Percentiles rank a stretch among this genome's conserved stretches.
Evolutionary conservation across 768 basidiomycete genomes (phyloP).

Genomic region (Obba rivulosa): DNA sequence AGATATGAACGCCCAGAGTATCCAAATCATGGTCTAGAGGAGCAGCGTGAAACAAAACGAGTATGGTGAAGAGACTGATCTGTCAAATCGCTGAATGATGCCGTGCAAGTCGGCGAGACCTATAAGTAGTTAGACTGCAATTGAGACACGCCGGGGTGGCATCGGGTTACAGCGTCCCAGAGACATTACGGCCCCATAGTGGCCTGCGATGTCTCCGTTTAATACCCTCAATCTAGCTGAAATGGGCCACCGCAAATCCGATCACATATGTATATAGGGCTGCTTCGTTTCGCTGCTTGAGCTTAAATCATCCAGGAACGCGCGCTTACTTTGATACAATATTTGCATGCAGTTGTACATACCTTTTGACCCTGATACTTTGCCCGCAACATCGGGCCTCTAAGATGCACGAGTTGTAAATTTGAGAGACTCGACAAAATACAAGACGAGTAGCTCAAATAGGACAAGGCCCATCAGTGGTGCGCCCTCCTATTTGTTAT

Average conservation of each 20-base stretch:
- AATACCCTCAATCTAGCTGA: conserved; percentile 19
- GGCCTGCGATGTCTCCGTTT: conserved; percentile 4
- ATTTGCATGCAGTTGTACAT: too few species aligned
- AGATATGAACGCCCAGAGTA: conserved; percentile 1
- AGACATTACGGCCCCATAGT: neutral
- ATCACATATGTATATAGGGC: conserved; percentile 8
- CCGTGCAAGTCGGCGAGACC: conserved; percentile 11
- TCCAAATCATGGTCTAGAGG: neutral
- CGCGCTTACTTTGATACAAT: conserved; percentile 4
- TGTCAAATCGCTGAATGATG: conserved; percentile 19
- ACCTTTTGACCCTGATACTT: too few species aligned
- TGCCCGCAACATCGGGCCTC: too few species aligned
- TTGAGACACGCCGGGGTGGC: too few species aligned
- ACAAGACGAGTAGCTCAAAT: too few species aligned
- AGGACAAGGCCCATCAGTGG: too few species aligned
- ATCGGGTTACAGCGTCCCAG: too few species aligned
- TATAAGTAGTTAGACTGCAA: conserved; percentile 12
- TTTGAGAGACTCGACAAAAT: too few species aligned
- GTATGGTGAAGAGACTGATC: conserved; percentile 16
- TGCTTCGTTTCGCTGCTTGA: neutral
- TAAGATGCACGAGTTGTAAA: too few species aligned
- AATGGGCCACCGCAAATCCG: conserved; percentile 10
- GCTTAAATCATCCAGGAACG: conserved; percentile 13
- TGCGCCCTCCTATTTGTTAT: too few species aligned
- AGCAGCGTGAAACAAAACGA: conserved; percentile 10